Base-by-base conservation (phyloP, 1,139 yeast genomes). In the Nakaseomyces glabratus region DNA sequence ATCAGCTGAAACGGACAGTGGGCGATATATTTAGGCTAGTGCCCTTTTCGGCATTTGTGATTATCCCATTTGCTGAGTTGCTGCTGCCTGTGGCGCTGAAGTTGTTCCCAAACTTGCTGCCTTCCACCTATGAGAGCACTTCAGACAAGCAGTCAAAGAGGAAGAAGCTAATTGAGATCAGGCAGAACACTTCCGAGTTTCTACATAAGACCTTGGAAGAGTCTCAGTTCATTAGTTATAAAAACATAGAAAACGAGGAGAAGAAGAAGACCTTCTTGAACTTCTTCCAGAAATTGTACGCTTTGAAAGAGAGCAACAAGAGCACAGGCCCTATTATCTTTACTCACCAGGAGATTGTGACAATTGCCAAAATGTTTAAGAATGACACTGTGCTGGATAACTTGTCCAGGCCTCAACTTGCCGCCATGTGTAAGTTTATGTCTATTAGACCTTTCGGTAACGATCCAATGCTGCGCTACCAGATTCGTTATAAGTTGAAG, bases 331-430 rank as follows among this genome's bases (percentile, higher is more conserved):
- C 33, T 10, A 29, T 34, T 15, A 94, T 84, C 32, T 56, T 56
- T 36, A 47, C 80, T 21, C 73, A 76, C 41, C 90, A 81, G 31
- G 85, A 82, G 52, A 71, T 86, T 43, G 66, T 78, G 39, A 68
- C 72, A 40, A 94, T 90, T 33, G 95, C 97, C 9, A 71, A 88
- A 51, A 62, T 85, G 66, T 90, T 90, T 65, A 88, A 85, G 62
- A 94, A 90, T 58, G 98, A 90, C 62, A 74, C 82, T 51, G 93
- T 93, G 22, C 71, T 90, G 52, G 98, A 90, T 64, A 90, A 90
- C 63, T 71, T 86, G 60, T 79, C 94, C 20, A 74, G 97, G 48
- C 85, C 94, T 31, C 95, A 86, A 61, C 70, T 90, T 48, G 82
- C 84, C 39, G 97, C 96, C 20, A 81, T 90, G 86, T 81, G 95